Base-by-base conservation (phyloP, 805 yeast species). In the Candida montana region DNA sequence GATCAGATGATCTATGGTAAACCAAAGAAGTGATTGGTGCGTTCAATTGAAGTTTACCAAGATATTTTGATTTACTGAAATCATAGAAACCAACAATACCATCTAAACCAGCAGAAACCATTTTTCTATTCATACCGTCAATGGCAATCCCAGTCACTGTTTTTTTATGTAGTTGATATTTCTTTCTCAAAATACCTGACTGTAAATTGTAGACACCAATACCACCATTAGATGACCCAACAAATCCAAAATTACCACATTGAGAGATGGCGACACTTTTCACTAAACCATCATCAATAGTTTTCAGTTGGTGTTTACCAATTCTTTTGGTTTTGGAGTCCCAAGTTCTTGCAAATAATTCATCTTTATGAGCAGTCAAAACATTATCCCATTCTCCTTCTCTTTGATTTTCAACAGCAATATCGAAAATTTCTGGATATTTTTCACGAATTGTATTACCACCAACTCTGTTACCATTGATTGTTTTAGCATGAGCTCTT, bases 321-420 rank as follows among this genome's bases (percentile, higher is more conserved):
- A 89, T 78, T 55, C 89, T 79, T 48, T 85, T 90, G 45, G 74
- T 75, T 48, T 75, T 76, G 7, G 88, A 77, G 55, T 81, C 82
- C 98, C 99, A 93, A 2, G 96, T 86, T 52, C 95, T 77, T 1
- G 96, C 99, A 63, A 78, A 80, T 1, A 69, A 63, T 54, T 85
- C 93, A 45, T 81, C 87, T 54, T 81, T 81, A 63, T 93, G 98
- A 0, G 87, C 91, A 17, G 98, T 87, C 6, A 95, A 58, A 39
- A 93, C 72, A 54, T 90, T 90, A 56, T 88, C 98, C 99, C 99
- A 93, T 40, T 88, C 90, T 27, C 87, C 88, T 55, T 79, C 81
- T 54, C 93, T 74, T 20, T 86, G 74, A 45, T 78, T 79, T 46
- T 84, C 83, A 50, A 83, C 79, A 2, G 91, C 81, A 50, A 90